phyloP scores from a whole-genome alignment of 306 rosid genomes.

The Prunus mume region DNA sequence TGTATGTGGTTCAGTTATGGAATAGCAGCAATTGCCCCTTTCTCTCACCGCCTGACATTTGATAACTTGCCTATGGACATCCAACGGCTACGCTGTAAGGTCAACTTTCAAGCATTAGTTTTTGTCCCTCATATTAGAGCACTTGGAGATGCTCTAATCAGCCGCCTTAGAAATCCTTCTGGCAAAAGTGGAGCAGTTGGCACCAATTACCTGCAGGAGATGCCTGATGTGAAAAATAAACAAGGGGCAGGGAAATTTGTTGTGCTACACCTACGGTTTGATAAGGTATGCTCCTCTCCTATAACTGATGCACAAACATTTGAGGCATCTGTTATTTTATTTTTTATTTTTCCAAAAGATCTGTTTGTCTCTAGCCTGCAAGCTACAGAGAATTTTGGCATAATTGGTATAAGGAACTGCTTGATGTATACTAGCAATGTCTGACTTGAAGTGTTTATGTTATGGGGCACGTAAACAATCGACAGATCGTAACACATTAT shows the following conservation, averaged over 20 bases:
- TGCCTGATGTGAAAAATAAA: slow-evolving; percentile 35
- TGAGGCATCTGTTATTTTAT: not conserved
- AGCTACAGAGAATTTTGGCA: not conserved
- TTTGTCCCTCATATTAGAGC: slow-evolving; percentile 87
- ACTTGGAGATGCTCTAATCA: slow-evolving; percentile 81
- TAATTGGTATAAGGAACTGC: not conserved
- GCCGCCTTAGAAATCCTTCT: slow-evolving; percentile 69
- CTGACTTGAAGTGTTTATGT: not conserved
- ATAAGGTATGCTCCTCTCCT: slow-evolving; percentile 55
- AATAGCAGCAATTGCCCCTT: slow-evolving; percentile 90
- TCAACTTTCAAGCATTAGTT: slow-evolving; percentile 82
- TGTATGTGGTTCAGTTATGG: slow-evolving; percentile 61
- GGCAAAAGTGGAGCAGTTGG: slow-evolving; percentile 28
- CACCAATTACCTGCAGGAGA: slow-evolving; percentile 46
- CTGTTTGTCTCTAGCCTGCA: not conserved
- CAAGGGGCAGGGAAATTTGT: slow-evolving; percentile 67
- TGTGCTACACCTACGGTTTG: slow-evolving; percentile 89
- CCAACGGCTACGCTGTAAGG: slow-evolving; percentile 88
- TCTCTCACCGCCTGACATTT: slow-evolving; percentile 90
- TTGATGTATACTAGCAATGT: not conserved
- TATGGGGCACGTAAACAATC: not conserved
- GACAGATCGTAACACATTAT: not conserved
- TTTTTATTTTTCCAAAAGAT: not conserved
- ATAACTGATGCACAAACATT: not conserved
- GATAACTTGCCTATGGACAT: slow-evolving; percentile 89